phyloP scores from a whole-genome alignment of 1,139 yeast genomes.

The Yamadazyma jaroonii region DNA sequence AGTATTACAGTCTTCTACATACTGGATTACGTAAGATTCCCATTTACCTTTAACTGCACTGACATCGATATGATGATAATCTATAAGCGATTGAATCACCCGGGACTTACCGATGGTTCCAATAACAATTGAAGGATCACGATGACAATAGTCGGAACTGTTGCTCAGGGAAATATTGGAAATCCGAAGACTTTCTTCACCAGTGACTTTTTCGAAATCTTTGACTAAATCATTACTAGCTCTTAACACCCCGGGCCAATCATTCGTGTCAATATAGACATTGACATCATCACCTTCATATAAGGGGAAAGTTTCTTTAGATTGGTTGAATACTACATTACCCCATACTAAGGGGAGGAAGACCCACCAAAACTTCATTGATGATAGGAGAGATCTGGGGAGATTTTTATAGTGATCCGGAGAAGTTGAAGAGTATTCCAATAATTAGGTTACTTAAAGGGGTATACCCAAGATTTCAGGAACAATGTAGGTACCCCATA shows the following conservation, averaged over 20 bases:
- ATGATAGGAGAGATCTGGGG: too few species aligned
- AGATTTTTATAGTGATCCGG: too few species aligned
- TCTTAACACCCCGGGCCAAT: constrained; percentile 16
- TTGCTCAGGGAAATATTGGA: constrained; percentile 4
- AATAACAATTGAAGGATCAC: constrained; percentile 12
- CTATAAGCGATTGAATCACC: constrained; percentile 11
- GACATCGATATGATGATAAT: constrained; percentile 8
- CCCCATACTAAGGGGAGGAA: constrained; percentile 5
- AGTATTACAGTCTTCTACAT: constrained; percentile 11
- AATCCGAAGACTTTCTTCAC: neutral
- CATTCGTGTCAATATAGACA: constrained; percentile 10
- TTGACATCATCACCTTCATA: constrained; percentile 3
- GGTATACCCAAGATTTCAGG: too few species aligned
- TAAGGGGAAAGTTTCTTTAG: constrained; percentile 6
- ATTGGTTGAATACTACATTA: constrained; percentile 9
- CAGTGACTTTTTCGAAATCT: constrained; percentile 11
- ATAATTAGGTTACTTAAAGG: too few species aligned
- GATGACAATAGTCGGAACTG: constrained; percentile 2
- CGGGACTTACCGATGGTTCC: constrained; percentile 16
- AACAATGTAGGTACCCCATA: too few species aligned
- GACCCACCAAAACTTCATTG: neutral
- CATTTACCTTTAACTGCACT: constrained; percentile 14
- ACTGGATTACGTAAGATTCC: constrained; percentile 15
- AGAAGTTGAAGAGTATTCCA: too few species aligned
- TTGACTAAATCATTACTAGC: constrained; percentile 11